phyloP scores from a whole-genome alignment of 2,329 filamentous ascomycete species.

The Periconia sp. region DNA sequence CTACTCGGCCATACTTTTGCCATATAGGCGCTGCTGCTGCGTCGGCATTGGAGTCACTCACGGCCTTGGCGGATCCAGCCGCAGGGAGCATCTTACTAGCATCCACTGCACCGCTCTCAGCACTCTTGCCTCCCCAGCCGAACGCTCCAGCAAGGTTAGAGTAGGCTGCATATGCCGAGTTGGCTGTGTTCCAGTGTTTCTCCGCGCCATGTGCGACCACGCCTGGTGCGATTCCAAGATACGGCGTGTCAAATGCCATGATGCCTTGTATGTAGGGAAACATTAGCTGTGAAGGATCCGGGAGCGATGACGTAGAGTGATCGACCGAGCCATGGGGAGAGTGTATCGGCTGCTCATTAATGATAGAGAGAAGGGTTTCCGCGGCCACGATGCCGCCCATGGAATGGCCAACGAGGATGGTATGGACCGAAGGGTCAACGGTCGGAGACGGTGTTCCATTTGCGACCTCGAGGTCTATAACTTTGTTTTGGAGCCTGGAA shows the following conservation, averaged over 20 bases:
- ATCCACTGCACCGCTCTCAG: slow-evolving; percentile 31
- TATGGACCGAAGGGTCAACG: slow-evolving; percentile 82
- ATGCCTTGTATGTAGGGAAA: slow-evolving; percentile 93
- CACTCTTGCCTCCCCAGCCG: slow-evolving; percentile 63
- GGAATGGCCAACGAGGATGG: slow-evolving; percentile 83
- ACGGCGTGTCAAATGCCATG: slow-evolving; percentile 93
- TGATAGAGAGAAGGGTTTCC: slow-evolving; percentile 79
- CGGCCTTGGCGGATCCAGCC: slow-evolving; percentile 47
- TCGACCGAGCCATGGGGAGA: slow-evolving; percentile 43
- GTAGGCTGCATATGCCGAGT: slow-evolving; percentile 70
- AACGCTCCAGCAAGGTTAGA: slow-evolving; percentile 68
- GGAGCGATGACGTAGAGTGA: slow-evolving; percentile 38
- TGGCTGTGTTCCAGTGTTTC: slow-evolving; percentile 78
- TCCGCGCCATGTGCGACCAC: slow-evolving; percentile 89
- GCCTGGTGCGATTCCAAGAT: slow-evolving; percentile 78
- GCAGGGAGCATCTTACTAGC: slow-evolving; percentile 43
- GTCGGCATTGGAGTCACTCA: slow-evolving; percentile 49
- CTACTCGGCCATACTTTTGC: slow-evolving; percentile 84
- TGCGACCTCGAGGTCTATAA: slow-evolving; percentile 92
- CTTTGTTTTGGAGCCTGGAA: slow-evolving; percentile 80
- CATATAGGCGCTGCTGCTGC: slow-evolving; percentile 60
- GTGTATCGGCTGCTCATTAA: slow-evolving; percentile 58
- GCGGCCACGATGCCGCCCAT: slow-evolving; percentile 92
- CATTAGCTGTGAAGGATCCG: slow-evolving; percentile 70
- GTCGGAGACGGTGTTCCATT: slow-evolving; percentile 82